Evolutionary conservation across 202 grass and related monocot species (phyloP).

Genomic region (Panicum hallii): DNA sequence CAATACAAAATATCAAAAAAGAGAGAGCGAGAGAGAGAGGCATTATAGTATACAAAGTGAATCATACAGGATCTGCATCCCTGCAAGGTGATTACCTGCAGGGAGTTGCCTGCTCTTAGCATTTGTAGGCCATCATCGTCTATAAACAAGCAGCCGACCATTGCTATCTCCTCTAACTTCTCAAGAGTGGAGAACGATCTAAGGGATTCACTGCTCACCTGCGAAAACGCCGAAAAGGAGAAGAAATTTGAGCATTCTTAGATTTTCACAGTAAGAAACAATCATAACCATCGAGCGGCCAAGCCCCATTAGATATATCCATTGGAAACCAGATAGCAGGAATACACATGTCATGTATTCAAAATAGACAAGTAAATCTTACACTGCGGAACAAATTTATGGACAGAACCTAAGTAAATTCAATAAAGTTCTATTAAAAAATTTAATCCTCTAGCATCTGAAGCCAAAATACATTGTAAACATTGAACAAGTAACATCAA

Average conservation of each 20-base stretch:
- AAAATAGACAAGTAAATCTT: neutral
- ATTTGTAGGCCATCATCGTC: slow-evolving; percentile 77
- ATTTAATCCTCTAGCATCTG: neutral
- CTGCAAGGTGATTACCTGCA: slow-evolving; percentile 64
- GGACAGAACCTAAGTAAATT: neutral
- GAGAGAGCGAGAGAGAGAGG: too few relatives aligned
- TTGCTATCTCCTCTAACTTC: slow-evolving; percentile 76
- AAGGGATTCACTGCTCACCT: slow-evolving; percentile 83
- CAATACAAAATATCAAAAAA: neutral
- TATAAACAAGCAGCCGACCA: slow-evolving; percentile 79
- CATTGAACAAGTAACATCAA: neutral
- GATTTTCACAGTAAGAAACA: neutral
- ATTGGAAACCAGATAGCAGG: neutral
- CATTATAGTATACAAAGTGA: neutral
- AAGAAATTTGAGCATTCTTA: neutral
- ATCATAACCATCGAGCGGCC: neutral
- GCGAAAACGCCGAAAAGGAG: neutral
- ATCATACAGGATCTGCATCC: neutral
- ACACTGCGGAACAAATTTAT: neutral
- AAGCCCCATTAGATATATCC: neutral
- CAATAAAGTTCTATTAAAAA: neutral
- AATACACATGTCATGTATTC: neutral
- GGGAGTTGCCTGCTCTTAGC: slow-evolving; percentile 62
- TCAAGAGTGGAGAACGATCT: slow-evolving; percentile 78
- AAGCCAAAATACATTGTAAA: neutral